A percentile compares a stretch with the other conserved stretches of the same genome.
These are phyloP conservation scores for Wickerhamiella cacticola DNA, from an alignment of 805 yeast species.

Conservation along the genomic window DNA sequence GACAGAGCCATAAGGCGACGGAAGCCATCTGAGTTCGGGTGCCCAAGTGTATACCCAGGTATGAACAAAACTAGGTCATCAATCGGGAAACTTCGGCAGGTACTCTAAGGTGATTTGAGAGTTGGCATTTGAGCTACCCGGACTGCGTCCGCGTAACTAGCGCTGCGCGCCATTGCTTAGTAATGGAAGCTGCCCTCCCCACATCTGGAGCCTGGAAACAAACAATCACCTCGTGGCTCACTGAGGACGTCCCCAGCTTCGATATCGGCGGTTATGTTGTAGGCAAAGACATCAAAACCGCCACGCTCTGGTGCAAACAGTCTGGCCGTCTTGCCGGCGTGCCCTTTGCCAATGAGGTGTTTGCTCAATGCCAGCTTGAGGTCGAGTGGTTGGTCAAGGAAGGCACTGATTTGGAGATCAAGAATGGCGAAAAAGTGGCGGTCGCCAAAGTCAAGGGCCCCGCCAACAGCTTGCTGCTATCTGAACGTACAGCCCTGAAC, in stretches of 20 bases:
- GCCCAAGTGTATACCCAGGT: too few species aligned
- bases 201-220: slow-evolving; percentile 70
- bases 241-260: slow-evolving; percentile 86
- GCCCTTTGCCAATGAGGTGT: slow-evolving; percentile 82
- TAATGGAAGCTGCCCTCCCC: slow-evolving; percentile 38
- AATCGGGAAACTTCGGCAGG: too few species aligned
- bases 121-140: background rate
- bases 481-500: slow-evolving; percentile 80
- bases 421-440: slow-evolving; percentile 44
- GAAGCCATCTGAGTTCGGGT: too few species aligned
- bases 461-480: slow-evolving; percentile 62
- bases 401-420: slow-evolving; percentile 46
- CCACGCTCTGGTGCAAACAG: slow-evolving; percentile 70
- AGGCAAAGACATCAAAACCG: slow-evolving; percentile 60
- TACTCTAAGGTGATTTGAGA: background rate
- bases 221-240: slow-evolving; percentile 59
- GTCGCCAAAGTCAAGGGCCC: slow-evolving; percentile 75
- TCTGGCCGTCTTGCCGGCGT: slow-evolving; percentile 72
- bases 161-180: background rate
- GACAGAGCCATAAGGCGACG: too few species aligned
- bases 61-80: too few species aligned
- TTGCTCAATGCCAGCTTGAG: slow-evolving; percentile 54
- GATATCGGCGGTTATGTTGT: slow-evolving; percentile 94
- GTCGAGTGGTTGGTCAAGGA: slow-evolving; percentile 68
- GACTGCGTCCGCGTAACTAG: too few species aligned